Evolutionary conservation across 1,284 basidiomycete genomes (phyloP).

Genomic region (Filobasidium uniguttulatum): DNA sequence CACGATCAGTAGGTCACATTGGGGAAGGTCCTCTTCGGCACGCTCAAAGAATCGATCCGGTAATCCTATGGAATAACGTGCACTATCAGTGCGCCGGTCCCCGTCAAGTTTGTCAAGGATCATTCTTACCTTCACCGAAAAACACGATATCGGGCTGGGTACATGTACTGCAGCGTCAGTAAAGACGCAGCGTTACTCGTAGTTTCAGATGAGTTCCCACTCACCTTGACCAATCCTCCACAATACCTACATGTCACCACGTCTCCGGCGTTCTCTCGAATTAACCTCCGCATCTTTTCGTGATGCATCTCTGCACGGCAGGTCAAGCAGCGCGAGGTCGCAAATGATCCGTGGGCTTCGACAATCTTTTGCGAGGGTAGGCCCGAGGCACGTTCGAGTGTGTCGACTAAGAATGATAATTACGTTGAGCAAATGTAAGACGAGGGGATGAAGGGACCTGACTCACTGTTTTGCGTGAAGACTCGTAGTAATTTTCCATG

Average conservation of each 20-base stretch:
- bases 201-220: neutral
- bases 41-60: slow-evolving; percentile 35
- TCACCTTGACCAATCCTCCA: slow-evolving; percentile 54
- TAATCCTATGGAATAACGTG: slow-evolving; percentile 12
- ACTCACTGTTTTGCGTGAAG: slow-evolving; percentile 34
- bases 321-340: slow-evolving; percentile 61
- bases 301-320: slow-evolving; percentile 48
- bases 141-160: slow-evolving; percentile 81
- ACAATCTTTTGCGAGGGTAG: slow-evolving; percentile 60
- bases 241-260: slow-evolving; percentile 53
- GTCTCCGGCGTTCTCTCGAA: slow-evolving; percentile 43
- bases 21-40: slow-evolving; percentile 34
- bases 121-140: slow-evolving; percentile 57
- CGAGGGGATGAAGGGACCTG: neutral
- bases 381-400: slow-evolving; percentile 73
- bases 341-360: slow-evolving; percentile 90
- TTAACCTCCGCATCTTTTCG: slow-evolving; percentile 52
- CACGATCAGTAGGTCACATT: slow-evolving; percentile 73
- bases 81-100: too few species aligned
- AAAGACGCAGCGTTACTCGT: too few species aligned
- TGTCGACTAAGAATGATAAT: slow-evolving; percentile 54
- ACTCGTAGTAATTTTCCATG: slow-evolving; percentile 27
- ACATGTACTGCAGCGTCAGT: too few species aligned
- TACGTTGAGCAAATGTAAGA: slow-evolving; percentile 19
- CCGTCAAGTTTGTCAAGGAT: too few species aligned